Evolutionary conservation across 148 eudicot genomes (phyloP).

Genomic region (Arbutus unedo): DNA sequence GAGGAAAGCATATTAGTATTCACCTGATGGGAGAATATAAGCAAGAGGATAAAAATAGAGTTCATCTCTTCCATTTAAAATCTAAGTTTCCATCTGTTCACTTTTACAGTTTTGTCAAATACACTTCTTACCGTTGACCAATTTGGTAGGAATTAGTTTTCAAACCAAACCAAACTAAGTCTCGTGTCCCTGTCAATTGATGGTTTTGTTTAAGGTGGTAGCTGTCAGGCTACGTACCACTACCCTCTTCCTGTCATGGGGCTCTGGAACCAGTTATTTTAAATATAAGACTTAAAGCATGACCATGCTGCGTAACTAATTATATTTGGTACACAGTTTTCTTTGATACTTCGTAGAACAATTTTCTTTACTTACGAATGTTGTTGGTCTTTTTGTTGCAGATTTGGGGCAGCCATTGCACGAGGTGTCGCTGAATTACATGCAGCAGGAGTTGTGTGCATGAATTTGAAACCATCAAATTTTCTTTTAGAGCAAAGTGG

Average conservation of each 20-base stretch:
- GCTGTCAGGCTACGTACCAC: not conserved
- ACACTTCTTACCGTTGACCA: not conserved
- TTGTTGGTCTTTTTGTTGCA: slow-evolving; percentile 30
- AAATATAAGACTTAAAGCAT: not conserved
- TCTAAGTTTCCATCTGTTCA: not conserved
- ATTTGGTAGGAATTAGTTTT: not conserved
- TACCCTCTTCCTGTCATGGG: not conserved
- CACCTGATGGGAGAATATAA: not conserved
- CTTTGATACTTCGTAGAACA: not conserved
- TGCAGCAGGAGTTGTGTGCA: slow-evolving; percentile 94
- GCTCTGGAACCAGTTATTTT: not conserved
- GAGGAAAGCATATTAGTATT: not conserved
- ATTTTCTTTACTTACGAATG: not conserved
- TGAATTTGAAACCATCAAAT: slow-evolving; percentile 87
- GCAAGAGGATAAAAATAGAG: not conserved
- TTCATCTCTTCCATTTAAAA: not conserved
- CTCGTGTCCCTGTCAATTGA: not conserved
- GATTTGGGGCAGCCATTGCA: slow-evolving; percentile 97
- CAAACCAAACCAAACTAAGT: not conserved
- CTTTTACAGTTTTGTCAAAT: not conserved
- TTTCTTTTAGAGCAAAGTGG: slow-evolving; percentile 79
- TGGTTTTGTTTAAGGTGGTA: not conserved
- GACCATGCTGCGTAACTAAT: not conserved
- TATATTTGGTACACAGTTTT: not conserved
- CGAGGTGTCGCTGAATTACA: slow-evolving; percentile 94